Conservation (phyloP, 495 filamentous ascomycete species). For the Lepraria neglecta region DNA sequence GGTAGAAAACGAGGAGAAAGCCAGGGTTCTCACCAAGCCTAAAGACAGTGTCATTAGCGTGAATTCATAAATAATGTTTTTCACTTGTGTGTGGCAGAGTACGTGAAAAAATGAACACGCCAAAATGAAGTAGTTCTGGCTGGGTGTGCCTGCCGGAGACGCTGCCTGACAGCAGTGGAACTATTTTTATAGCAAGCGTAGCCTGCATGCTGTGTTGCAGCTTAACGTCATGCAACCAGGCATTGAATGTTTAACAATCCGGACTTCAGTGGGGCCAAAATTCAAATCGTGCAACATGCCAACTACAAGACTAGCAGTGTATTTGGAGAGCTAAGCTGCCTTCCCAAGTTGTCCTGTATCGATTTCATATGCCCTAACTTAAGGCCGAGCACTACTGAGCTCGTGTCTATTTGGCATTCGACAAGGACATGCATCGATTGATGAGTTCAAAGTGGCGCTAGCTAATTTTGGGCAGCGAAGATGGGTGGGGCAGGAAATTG, state of each 20-base stretch:
- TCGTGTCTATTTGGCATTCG: slow-evolving; percentile 3
- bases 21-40: slow-evolving; percentile 53
- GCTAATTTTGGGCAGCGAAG: not conserved
- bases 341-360: slow-evolving; percentile 2
- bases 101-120: not conserved
- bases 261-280: not conserved
- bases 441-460: not conserved
- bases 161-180: not conserved
- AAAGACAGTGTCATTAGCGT: slow-evolving; percentile 30
- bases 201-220: not conserved
- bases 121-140: not conserved
- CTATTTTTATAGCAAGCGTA: not conserved
- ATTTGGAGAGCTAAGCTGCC: not conserved
- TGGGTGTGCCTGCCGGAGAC: not conserved
- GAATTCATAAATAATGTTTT: not conserved
- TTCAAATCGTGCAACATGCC: slow-evolving; percentile 4
- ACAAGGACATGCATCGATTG: not conserved
- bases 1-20: slow-evolving; percentile 51
- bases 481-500: not conserved
- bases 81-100: not conserved
- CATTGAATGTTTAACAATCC: not conserved
- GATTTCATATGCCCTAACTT: not conserved
- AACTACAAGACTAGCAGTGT: slow-evolving; percentile 12
- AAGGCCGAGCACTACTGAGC: not conserved
- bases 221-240: not conserved